These are phyloP conservation scores for Thermochaetoides dissita DNA, from an alignment of 2,329 filamentous ascomycete genomes.

Conservation along the genomic window DNA sequence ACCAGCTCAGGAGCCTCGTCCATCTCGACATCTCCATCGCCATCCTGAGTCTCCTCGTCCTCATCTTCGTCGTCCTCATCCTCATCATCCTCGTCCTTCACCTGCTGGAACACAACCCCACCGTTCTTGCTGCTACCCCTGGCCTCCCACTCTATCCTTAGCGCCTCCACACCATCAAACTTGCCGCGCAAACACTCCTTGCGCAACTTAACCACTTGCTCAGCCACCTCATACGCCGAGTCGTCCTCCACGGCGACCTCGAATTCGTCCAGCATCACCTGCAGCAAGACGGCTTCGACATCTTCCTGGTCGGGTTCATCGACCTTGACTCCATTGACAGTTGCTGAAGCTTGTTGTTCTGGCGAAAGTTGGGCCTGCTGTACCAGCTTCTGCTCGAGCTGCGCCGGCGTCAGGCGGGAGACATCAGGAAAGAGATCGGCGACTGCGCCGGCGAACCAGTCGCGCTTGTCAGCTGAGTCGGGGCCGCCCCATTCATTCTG, in stretches of 20 bases:
- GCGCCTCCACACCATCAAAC: conserved; percentile 47
- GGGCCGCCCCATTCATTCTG: conserved; percentile 79
- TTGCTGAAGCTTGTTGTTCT: conserved; percentile 7
- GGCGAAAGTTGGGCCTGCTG: conserved; percentile 11
- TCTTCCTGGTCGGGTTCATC: conserved; percentile 58
- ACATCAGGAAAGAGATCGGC: conserved; percentile 69
- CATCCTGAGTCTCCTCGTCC: conserved; percentile 37
- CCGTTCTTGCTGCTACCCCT: conserved; percentile 39
- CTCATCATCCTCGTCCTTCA: conserved; percentile 40
- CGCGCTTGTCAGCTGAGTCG: conserved; percentile 71
- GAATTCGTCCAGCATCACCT: conserved; percentile 93
- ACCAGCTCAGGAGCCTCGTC: conserved; percentile 53
- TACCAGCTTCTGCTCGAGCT: conserved; percentile 8
- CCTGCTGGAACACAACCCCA: conserved; percentile 38
- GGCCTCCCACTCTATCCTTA: conserved; percentile 50
- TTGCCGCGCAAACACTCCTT: conserved; percentile 50
- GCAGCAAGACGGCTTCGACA: conserved; percentile 69
- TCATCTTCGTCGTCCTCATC: conserved; percentile 41
- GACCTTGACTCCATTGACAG: conserved; percentile 3
- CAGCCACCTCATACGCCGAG: conserved; percentile 60
- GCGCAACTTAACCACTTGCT: conserved; percentile 55
- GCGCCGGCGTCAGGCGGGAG: conserved; percentile 23
- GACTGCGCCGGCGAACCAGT: conserved; percentile 87
- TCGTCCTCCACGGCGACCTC: conserved; percentile 87
- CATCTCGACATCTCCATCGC: conserved; percentile 50